Evolutionary conservation across 257 asterid genomes (phyloP), one percentile per base, ranked within the genome.

Genomic region (Penstemon newberryi): DNA sequence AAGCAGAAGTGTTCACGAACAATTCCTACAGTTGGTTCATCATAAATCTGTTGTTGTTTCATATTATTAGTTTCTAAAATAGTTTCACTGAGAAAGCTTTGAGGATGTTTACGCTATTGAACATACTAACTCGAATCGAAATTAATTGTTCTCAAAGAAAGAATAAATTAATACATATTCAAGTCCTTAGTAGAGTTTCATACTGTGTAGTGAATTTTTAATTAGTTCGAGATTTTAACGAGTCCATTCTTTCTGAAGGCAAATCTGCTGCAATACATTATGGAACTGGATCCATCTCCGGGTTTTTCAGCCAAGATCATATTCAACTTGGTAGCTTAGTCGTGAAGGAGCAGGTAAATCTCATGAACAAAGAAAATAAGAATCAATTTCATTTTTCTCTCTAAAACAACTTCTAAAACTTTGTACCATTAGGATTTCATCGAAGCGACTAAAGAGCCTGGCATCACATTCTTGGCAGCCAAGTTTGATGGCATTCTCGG

Each of bases 401-500:
- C 40, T 61, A 45, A 1, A 25, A 44, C 9, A 36, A 42, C 58
- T 53, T 50, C 36, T 70, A 64, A 79, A 45, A 52, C 61, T 73
- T 70, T 70, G 51, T 52, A 12, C 10, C 10, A 25, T 66, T 58
- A 91, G 97, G 97, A 82, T 49, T 89, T 91, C 66, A 89, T 91
- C 3, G 97, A 91, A 82, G 93, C 96, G 25, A 91, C 97, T 40
- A 87, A 73, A 68, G 97, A 91, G 71, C 87, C 93, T 3, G 87
- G 97, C 76, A 76, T 91, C 73, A 85, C 91, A 40, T 91, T 91
- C 73, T 75, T 91, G 90, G 92, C 88, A 3, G 91, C 96, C 68
- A 91, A 87, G 82, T 91, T 91, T 75, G 97, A 91, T 78, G 97
- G 97, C 38, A 89, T 91, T 65, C 95, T 91, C 53, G 97, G 97